Evolutionary conservation across 2,329 filamentous ascomycete genomes (phyloP), one percentile per base, ranked within the genome.

Genomic region (Colletotrichum liaoningense): DNA sequence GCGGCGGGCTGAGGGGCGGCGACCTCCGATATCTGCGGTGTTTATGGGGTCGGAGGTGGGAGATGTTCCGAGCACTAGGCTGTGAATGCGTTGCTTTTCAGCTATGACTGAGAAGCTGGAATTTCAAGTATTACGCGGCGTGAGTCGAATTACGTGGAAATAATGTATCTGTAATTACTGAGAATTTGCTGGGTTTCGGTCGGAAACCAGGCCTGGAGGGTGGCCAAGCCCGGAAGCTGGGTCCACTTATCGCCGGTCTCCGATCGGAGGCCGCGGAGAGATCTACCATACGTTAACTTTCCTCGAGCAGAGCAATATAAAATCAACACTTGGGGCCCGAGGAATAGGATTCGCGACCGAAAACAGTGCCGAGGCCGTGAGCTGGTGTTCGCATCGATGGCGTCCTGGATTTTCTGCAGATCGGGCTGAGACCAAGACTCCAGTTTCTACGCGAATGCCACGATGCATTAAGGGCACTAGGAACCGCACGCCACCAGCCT

Each of bases 11-110:
- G 16, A n/a, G n/a, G 6, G 42, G 42, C 42, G 42, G 76, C 72
- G 75, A 77, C 72, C 76, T 77, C 76, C 76, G 72, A 68, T 30
- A n/a, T 7, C 22, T 46, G 54, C 19, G 12, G 42, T 28, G 5
- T 26, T 9, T 11, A 2, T 4, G 1, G n/a, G 19, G 2, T 12
- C 35, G 54, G 22, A 28, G 33, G 14, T 33, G 52, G 24, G 63
- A 62, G 11, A 5, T 9, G 16, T 33, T 22, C 69, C 54, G 16
- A 16, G 42, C 67, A 46, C 60, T 66, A n/a, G 55, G 62, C 57
- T 1, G 30, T 19, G 1, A 24, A 5, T 46, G 26, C 9, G 8
- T 38, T 1, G 9, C 24, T 56, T 56, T 46, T 16, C 12, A n/a
- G 33, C 30, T n/a, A 12, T 3, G 22, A 5, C 1, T 35, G 35